A percentile compares a stretch with the other conserved stretches of the same genome.
These are phyloP conservation scores for Neurospora sp. DNA, from an alignment of 495 filamentous ascomycete species.

Conservation along the genomic window DNA sequence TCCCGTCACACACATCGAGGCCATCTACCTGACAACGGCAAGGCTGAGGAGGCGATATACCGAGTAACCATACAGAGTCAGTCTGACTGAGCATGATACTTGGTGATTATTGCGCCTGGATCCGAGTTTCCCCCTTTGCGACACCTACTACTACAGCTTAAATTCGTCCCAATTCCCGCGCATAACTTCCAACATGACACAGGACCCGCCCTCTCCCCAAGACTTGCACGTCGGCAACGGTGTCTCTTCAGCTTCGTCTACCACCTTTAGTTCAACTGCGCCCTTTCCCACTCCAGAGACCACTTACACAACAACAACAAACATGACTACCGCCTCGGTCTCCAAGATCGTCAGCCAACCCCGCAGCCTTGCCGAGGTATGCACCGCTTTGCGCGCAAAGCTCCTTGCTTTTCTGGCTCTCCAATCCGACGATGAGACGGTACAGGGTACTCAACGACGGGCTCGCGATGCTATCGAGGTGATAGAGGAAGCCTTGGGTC, in stretches of 20 bases:
- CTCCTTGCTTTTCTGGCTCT: constrained; percentile 60
- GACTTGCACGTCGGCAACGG: constrained; percentile 9
- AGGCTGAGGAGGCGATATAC: neutral
- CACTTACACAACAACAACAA: neutral
- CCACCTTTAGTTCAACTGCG: neutral
- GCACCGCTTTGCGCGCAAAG: constrained; percentile 44
- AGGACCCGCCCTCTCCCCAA: constrained; percentile 4
- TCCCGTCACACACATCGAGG: neutral
- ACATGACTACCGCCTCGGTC: neutral
- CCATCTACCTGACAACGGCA: neutral
- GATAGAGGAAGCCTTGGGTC: constrained; percentile 56
- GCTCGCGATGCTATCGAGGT: constrained; percentile 59
- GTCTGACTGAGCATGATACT: neutral
- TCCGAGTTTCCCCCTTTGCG: neutral
- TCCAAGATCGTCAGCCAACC: neutral
- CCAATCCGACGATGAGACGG: constrained; percentile 40
- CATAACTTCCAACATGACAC: constrained; percentile 3
- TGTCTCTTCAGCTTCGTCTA: neutral
- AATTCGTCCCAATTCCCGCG: neutral
- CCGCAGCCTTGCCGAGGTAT: constrained; percentile 17
- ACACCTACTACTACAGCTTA: neutral
- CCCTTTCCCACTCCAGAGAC: neutral
- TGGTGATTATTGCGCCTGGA: neutral
- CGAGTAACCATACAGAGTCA: neutral
- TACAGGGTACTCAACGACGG: constrained; percentile 62